Evolutionary conservation across 2,329 filamentous ascomycete species (phyloP), one percentile per base, ranked within the genome.

Genomic region (Alternaria longipes): DNA sequence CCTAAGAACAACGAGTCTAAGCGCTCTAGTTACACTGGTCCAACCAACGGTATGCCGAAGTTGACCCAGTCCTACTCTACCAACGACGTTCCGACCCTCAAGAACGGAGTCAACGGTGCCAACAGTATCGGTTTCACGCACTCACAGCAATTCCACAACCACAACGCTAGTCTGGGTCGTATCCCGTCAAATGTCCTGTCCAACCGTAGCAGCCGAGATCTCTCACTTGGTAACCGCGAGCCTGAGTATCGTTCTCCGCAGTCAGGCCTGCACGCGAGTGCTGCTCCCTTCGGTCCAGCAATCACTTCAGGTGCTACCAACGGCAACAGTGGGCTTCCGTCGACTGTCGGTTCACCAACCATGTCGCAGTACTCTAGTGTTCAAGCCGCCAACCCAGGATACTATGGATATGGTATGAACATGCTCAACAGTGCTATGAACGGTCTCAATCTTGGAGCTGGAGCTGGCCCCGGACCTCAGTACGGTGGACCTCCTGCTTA

Each of bases 1-100:
- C 72, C 73, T 44, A 79, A 68, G 64, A 65, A 64, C 32, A 54
- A 63, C 22, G 81, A 82, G 51, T 75, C 77, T 50, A 82, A 83
- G 76, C 81, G 81, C 54, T 79, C 82, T 12, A 79, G 79, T 59
- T 78, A 80, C 50, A 72, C 66, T 84, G 89, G 80, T 89, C 89
- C 54, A 80, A 65, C 64, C 61, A 85, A 90, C 77, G 84, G 87
- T 26, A 87, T 87, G 54, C 91, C 90, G 30, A 93, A 92, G 82
- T 80, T 97, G 59, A 91, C 94, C 79, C 90, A 91, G 45, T 97
- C 94, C 0, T 97, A 92, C 81, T 97, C 95, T 9, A 89, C 92
- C 55, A 95, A 91, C 78, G 94, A 98, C 73, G 85, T 97, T 20
- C 91, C 93, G 5, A 96, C 93, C 8, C 84, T 93, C 73, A 97